phyloP scores from a whole-genome alignment of 2,329 filamentous ascomycete species.

The Colletotrichum navitas region DNA sequence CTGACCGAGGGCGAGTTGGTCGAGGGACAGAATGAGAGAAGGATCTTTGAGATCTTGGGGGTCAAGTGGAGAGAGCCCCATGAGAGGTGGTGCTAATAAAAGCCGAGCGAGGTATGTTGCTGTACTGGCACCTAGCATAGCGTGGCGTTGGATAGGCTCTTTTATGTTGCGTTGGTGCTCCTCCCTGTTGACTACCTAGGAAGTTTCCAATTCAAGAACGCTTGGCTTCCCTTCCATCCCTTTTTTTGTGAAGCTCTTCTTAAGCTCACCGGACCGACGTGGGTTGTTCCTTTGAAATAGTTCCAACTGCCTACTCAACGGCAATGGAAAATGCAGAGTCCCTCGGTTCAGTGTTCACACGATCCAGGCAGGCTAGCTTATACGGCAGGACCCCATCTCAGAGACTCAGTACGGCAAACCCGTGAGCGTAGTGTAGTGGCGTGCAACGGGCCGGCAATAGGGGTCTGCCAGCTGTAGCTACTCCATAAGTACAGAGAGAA shows the following conservation, averaged over 20 bases:
- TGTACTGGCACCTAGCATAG: constrained; percentile 12
- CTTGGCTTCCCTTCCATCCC: background rate
- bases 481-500: background rate
- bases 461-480: constrained; percentile 33
- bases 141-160: constrained; percentile 25
- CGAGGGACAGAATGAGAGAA: constrained; percentile 80
- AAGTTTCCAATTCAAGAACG: background rate
- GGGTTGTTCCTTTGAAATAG: background rate
- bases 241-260: background rate
- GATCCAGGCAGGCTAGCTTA: background rate
- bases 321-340: background rate
- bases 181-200: background rate
- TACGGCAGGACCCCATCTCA: background rate
- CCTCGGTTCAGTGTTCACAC: background rate
- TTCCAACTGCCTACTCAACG: background rate
- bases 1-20: constrained; percentile 77
- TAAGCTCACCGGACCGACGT: background rate
- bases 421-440: constrained; percentile 7
- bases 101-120: background rate
- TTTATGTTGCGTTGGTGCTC: background rate
- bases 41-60: constrained; percentile 83
- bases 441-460: constrained; percentile 34
- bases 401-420: background rate
- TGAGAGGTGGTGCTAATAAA: constrained; percentile 77
- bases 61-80: constrained; percentile 87